A percentile compares a stretch with the other conserved stretches of the same genome.
These are phyloP conservation scores for Salvia miltiorrhiza DNA, from an alignment of 257 asterid species.

Conservation along the genomic window DNA sequence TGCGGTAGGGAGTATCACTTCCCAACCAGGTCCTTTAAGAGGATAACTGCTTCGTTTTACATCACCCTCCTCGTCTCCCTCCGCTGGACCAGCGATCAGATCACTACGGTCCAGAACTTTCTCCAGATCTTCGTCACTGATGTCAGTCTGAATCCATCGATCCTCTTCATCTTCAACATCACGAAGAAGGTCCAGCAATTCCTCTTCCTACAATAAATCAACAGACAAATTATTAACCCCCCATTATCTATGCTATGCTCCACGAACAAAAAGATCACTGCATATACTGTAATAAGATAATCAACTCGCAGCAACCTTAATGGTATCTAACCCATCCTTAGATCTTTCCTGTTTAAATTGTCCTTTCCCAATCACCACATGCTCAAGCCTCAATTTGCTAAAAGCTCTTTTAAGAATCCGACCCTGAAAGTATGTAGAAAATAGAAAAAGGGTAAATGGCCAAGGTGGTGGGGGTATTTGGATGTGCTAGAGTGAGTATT, in stretches of 20 bases:
- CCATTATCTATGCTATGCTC: not conserved
- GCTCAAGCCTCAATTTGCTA: conserved; percentile 96
- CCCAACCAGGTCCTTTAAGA: conserved; percentile 99
- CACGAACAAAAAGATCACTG: not conserved
- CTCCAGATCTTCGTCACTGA: conserved; percentile 73
- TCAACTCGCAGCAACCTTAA: conserved; percentile 41
- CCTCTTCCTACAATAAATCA: conserved; percentile 64
- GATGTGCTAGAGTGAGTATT: not conserved
- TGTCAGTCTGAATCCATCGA: conserved; percentile 79
- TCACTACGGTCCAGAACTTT: conserved; percentile 81
- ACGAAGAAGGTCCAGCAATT: conserved; percentile 66
- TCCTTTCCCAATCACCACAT: conserved; percentile 94
- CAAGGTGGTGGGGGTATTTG: not conserved
- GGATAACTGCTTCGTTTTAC: conserved; percentile 33
- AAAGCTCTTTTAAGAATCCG: conserved; percentile 92
- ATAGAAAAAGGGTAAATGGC: not conserved
- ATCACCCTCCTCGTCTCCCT: conserved; percentile 12
- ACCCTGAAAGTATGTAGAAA: conserved; percentile 43
- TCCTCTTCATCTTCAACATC: conserved; percentile 73
- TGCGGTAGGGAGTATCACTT: conserved; percentile 76
- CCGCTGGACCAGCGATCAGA: conserved; percentile 31
- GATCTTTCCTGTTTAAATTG: conserved; percentile 82
- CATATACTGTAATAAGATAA: not conserved
- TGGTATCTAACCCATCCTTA: conserved; percentile 35
- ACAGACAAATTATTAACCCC: not conserved